Percentiles rank a stretch among this genome's conserved stretches.
phyloP scores from a whole-genome alignment of 2,329 filamentous ascomycete species.

The Podosphaera xanthii region DNA sequence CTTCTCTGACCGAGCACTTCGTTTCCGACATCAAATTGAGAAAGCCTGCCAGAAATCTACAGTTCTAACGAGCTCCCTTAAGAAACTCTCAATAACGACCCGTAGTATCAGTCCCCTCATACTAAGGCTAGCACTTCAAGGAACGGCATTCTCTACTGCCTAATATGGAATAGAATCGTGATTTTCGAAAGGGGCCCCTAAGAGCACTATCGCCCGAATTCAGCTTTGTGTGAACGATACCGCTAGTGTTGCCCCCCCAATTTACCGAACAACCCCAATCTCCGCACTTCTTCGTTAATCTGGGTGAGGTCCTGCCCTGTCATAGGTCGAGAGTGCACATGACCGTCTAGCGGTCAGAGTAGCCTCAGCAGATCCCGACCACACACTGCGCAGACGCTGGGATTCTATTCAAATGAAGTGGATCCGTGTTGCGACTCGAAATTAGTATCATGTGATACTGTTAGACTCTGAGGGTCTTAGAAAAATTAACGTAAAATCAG shows the following conservation, averaged over 20 bases:
- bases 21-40: not conserved
- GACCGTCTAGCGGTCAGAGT: not conserved
- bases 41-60: too few relatives aligned
- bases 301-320: not conserved
- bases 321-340: not conserved
- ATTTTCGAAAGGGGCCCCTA: not conserved
- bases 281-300: not conserved
- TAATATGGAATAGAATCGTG: not conserved
- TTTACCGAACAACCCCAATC: too few relatives aligned
- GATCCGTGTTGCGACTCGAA: not conserved
- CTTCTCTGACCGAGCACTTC: not conserved
- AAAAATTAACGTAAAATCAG: too few relatives aligned
- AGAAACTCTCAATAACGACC: not conserved
- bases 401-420: not conserved
- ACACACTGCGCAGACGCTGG: not conserved
- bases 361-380: not conserved
- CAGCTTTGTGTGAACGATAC: not conserved
- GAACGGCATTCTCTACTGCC: not conserved
- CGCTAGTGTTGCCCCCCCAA: not conserved
- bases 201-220: not conserved
- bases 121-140: not conserved
- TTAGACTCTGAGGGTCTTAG: too few relatives aligned
- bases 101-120: not conserved
- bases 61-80: not conserved
- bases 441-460: too few relatives aligned